Base-by-base conservation (phyloP, 495 filamentous ascomycete genomes). In the Filosporella fistucella region DNA sequence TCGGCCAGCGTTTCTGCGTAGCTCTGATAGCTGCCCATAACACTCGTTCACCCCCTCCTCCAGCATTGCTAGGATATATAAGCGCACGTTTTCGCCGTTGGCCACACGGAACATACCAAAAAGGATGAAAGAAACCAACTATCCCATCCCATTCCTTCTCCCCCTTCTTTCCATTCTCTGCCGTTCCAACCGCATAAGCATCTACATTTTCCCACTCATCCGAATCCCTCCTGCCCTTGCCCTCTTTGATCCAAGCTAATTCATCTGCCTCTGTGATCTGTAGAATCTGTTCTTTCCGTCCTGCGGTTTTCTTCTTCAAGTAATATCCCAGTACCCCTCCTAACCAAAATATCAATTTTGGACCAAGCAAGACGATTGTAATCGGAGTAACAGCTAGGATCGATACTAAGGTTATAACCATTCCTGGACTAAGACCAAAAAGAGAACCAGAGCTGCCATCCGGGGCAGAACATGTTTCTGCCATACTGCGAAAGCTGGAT, bases 71-170 rank as follows among this genome's bases (percentile, higher is more conserved):
- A 48, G 32, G 20, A 46, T 17, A 53, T n/a, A 49, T 41, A n/a
- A 51, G 36, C 13, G 11, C n/a, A 38, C 7, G 14, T 11, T 4
- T 7, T 21, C 14, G 35, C 20, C n/a, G 0, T 23, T 24, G 4
- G 16, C 2, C 7, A 33, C 29, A 36, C 34, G 18, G 23, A n/a
- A 61, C 76, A 44, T 66, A 89, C 86, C 89, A 95, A 65, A 95
- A 96, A 9, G 93, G 93, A 62, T 98, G 93, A 59, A 98, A 95
- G 77, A 98, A 97, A 14, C 91, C 93, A 30, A 96, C 80, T 23
- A 96, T 68, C 4, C 90, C 90, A 52, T 83, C 71, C 86, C 86
- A 95, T 11, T 86, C 79, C 44, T 70, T 55, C 45, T 65, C 64
- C n/a, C 54, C 66, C 52, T 70, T 73, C 57, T 65, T 72, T 20